Conservation (phyloP, 352 stramenopile genomes). For the Phytopythium sindhum region DNA sequence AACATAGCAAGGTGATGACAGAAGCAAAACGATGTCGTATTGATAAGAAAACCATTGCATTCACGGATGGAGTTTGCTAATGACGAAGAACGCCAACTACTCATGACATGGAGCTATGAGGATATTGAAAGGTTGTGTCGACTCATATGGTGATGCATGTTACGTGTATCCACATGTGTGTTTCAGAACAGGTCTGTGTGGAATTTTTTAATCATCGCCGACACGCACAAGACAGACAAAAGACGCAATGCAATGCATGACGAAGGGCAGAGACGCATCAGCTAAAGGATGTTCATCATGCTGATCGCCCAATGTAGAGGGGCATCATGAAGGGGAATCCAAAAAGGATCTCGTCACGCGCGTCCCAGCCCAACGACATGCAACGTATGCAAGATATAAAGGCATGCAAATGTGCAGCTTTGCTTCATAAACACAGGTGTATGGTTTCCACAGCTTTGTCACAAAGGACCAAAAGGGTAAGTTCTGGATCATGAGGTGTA, state of each 20-base stretch:
- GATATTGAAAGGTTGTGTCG: constrained; percentile 6
- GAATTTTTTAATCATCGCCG: constrained; percentile 80
- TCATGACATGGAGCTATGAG: too few species aligned
- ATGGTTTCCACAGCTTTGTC: constrained; percentile 75
- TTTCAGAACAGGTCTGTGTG: constrained; percentile 90
- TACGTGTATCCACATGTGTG: constrained; percentile 69
- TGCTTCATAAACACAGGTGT: constrained; percentile 92
- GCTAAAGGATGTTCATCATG: constrained; percentile 77
- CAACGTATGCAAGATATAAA: too few species aligned
- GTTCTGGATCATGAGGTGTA: constrained; percentile 47
- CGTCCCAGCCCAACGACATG: constrained; percentile 13
- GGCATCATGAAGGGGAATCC: constrained; percentile 86
- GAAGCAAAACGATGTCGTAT: too few species aligned
- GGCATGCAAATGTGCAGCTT: constrained; percentile 19
- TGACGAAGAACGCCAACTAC: too few species aligned
- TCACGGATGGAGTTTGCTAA: too few species aligned
- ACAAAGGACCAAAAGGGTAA: constrained; percentile 81
- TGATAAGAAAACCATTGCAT: too few species aligned
- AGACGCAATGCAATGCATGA: constrained; percentile 9
- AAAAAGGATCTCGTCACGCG: constrained; percentile 75
- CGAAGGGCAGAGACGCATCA: constrained; percentile 26
- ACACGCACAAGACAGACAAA: constrained; percentile 6
- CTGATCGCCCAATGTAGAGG: constrained; percentile 43
- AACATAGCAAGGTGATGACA: too few species aligned
- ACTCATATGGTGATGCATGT: constrained; percentile 92